Percentiles rank a stretch among this genome's conserved stretches.
Evolutionary conservation across 2,329 filamentous ascomycete genomes (phyloP).

Genomic region (Alternaria dauci): DNA sequence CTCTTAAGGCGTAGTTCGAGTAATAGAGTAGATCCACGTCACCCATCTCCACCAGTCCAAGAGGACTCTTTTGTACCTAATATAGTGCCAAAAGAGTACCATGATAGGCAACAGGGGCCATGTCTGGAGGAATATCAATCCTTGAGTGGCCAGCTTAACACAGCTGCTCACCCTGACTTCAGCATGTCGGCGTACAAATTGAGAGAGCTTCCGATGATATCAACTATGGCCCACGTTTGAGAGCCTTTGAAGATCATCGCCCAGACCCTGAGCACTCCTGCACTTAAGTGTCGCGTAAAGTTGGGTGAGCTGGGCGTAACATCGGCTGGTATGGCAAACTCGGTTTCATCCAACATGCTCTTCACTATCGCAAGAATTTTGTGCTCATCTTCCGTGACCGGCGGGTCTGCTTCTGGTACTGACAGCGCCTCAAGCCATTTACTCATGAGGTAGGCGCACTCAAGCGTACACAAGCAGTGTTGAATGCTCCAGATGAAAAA

Average conservation of each 20-base stretch:
- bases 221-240: slow-evolving; percentile 56
- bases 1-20: slow-evolving; percentile 21
- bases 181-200: slow-evolving; percentile 54
- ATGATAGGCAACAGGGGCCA: neutral
- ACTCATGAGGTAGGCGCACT: slow-evolving; percentile 53
- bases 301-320: slow-evolving; percentile 44
- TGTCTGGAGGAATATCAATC: neutral
- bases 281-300: slow-evolving; percentile 49
- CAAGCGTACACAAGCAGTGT: slow-evolving; percentile 51
- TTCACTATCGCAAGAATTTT: slow-evolving; percentile 50
- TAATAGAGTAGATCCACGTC: neutral
- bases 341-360: slow-evolving; percentile 54
- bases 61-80: neutral
- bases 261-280: slow-evolving; percentile 54
- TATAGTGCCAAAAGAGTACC: neutral
- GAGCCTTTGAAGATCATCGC: slow-evolving; percentile 54
- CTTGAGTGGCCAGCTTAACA: neutral
- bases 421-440: slow-evolving; percentile 53
- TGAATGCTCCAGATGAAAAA: slow-evolving; percentile 53
- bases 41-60: neutral
- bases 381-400: slow-evolving; percentile 50
- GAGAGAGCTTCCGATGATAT: slow-evolving; percentile 53
- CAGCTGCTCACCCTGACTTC: slow-evolving; percentile 43
- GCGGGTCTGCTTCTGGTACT: slow-evolving; percentile 41
- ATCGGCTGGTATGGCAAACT: slow-evolving; percentile 41